Conservation (phyloP, 441 rosid genomes). For the Gossypium gossypioides region DNA sequence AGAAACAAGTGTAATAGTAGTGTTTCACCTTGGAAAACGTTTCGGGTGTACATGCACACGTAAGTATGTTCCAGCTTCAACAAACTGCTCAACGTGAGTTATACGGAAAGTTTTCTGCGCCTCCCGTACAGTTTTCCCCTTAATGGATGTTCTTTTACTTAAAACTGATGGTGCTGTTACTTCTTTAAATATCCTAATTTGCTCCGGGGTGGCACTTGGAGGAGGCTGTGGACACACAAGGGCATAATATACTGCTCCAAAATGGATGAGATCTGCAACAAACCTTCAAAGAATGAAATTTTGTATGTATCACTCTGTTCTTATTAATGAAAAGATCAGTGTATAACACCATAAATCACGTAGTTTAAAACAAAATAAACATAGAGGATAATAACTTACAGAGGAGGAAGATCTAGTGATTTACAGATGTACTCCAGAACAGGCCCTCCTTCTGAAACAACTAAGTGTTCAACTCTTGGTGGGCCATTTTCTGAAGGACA, state of each 20-base stretch:
- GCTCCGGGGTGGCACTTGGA: slow-evolving; percentile 60
- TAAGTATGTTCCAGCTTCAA: slow-evolving; percentile 71
- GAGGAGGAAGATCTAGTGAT: slow-evolving; percentile 63
- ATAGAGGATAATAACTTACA: slow-evolving; percentile 39
- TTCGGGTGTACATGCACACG: slow-evolving; percentile 85
- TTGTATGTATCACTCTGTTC: slow-evolving; percentile 26
- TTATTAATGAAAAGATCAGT: not conserved
- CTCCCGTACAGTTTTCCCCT: slow-evolving; percentile 73
- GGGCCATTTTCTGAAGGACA: slow-evolving; percentile 46
- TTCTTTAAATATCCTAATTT: slow-evolving; percentile 46
- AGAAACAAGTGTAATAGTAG: not conserved
- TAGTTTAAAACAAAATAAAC: slow-evolving; percentile 9
- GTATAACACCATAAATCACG: not conserved
- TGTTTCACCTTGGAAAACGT: slow-evolving; percentile 65
- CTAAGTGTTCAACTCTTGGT: slow-evolving; percentile 72
- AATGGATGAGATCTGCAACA: slow-evolving; percentile 83
- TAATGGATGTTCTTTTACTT: slow-evolving; percentile 52
- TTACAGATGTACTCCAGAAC: slow-evolving; percentile 46
- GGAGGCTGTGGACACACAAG: slow-evolving; percentile 81
- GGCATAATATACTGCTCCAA: slow-evolving; percentile 82
- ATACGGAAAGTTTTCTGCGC: slow-evolving; percentile 78
- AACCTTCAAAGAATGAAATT: slow-evolving; percentile 61
- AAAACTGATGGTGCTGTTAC: slow-evolving; percentile 51
- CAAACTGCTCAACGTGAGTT: slow-evolving; percentile 41
- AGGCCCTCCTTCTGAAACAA: slow-evolving; percentile 55